Conservation (phyloP, 1,139 yeast species). For the Kurtzmaniella quercitrusa region DNA sequence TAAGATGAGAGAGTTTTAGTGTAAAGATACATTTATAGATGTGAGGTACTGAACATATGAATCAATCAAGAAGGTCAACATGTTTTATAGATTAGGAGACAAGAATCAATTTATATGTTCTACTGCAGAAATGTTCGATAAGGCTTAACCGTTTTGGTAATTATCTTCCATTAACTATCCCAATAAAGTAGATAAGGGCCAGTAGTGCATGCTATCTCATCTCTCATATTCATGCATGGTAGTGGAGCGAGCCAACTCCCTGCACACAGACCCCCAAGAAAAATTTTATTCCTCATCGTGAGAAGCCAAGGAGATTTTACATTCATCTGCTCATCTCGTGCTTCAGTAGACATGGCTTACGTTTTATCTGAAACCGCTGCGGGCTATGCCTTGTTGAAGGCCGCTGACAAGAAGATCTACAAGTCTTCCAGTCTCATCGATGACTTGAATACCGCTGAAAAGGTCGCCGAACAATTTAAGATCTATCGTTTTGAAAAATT, state of each 20-base stretch:
- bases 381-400: conserved; percentile 95
- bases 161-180: no score
- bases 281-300: conserved; percentile 21
- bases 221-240: background rate
- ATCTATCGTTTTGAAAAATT: conserved; percentile 94
- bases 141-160: no score
- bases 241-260: no score
- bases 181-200: no score
- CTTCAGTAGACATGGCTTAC: conserved; percentile 63
- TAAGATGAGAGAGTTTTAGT: no score
- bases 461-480: conserved; percentile 77
- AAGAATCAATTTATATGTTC: no score
- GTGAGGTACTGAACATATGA: no score
- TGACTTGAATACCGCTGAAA: conserved; percentile 80
- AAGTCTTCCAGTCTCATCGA: conserved; percentile 71
- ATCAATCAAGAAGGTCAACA: no score
- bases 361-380: conserved; percentile 98
- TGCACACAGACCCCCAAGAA: conserved; percentile 4
- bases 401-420: conserved; percentile 95
- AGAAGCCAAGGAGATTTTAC: conserved; percentile 12
- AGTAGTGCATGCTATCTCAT: background rate
- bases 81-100: no score
- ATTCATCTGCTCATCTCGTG: conserved; percentile 6
- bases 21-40: no score
- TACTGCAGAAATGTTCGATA: no score